Percentiles rank a stretch among this genome's conserved stretches.
phyloP scores from a whole-genome alignment of 768 basidiomycete genomes.

The Kwoniella sp. region DNA sequence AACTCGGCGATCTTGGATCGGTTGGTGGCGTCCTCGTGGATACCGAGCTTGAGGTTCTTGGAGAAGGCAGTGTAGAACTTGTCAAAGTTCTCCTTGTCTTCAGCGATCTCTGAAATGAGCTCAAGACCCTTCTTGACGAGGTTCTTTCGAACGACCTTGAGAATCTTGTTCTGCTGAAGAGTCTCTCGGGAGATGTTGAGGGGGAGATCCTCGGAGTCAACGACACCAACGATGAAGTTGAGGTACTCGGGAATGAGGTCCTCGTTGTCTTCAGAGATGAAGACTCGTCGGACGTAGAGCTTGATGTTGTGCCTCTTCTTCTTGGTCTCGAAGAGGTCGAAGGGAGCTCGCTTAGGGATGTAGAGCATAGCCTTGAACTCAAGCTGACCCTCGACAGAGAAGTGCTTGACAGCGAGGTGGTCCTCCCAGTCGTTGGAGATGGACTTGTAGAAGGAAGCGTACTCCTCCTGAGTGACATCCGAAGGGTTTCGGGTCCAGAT shows the following conservation, averaged over 20 bases:
- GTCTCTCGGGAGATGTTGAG: slow-evolving; percentile 99
- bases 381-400: slow-evolving; percentile 99
- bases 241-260: slow-evolving; percentile 90
- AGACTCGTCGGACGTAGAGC: slow-evolving; percentile 99
- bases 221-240: slow-evolving; percentile 99
- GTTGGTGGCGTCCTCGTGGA: slow-evolving; percentile 98
- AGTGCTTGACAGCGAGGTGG: slow-evolving; percentile 98
- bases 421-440: slow-evolving; percentile 99
- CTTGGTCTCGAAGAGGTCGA: slow-evolving; percentile 99
- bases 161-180: slow-evolving; percentile 99
- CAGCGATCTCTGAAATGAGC: slow-evolving; percentile 88
- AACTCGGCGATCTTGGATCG: slow-evolving; percentile 98
- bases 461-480: slow-evolving; percentile 90
- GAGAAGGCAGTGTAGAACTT: slow-evolving; percentile 94
- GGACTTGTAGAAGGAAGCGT: slow-evolving; percentile 96
- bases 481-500: slow-evolving; percentile 97
- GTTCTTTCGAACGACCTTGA: slow-evolving; percentile 88
- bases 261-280: slow-evolving; percentile 99
- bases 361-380: slow-evolving; percentile 99
- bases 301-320: slow-evolving; percentile 99
- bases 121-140: slow-evolving; percentile 98
- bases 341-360: slow-evolving; percentile 95
- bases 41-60: slow-evolving; percentile 98
- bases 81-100: slow-evolving; percentile 88
- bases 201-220: slow-evolving; percentile 99